These are phyloP conservation scores for Fusarium tupiense DNA, from an alignment of 2,329 filamentous ascomycete genomes.

Conservation along the genomic window DNA sequence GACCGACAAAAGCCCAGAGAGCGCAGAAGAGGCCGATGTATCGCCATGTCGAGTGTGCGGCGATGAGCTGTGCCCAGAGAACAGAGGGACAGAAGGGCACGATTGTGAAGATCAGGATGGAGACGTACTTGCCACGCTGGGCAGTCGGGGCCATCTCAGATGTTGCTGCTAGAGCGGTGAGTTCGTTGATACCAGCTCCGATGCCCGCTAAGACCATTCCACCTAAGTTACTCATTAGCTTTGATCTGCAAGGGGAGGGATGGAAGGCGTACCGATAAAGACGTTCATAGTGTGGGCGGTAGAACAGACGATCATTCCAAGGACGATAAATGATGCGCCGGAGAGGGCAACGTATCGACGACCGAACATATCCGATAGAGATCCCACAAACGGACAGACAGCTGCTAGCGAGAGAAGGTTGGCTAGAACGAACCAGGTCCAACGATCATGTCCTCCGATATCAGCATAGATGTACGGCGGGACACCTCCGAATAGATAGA, in stretches of 20 bases:
- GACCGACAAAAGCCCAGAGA: neutral
- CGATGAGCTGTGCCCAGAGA: neutral
- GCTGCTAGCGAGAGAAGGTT: neutral
- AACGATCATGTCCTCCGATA: neutral
- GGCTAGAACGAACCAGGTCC: neutral
- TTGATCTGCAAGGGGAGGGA: accelerated
- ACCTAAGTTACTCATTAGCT: accelerated
- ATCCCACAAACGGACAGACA: neutral
- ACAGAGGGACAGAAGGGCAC: neutral
- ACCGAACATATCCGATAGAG: neutral
- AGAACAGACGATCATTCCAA: neutral
- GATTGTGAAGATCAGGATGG: neutral
- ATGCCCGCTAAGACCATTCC: neutral
- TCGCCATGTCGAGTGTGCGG: neutral
- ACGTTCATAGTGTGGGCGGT: neutral
- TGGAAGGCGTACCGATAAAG: neutral
- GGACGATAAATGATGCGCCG: neutral
- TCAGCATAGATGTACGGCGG: neutral
- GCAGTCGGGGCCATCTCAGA: neutral
- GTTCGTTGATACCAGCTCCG: neutral
- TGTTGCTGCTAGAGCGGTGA: neutral
- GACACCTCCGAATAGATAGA: neutral
- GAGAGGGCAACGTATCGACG: neutral
- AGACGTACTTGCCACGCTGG: neutral
- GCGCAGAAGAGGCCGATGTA: neutral